Base-by-base conservation (phyloP, 371 early-diverging fungal species). In the Rhizopus delemar region DNA sequence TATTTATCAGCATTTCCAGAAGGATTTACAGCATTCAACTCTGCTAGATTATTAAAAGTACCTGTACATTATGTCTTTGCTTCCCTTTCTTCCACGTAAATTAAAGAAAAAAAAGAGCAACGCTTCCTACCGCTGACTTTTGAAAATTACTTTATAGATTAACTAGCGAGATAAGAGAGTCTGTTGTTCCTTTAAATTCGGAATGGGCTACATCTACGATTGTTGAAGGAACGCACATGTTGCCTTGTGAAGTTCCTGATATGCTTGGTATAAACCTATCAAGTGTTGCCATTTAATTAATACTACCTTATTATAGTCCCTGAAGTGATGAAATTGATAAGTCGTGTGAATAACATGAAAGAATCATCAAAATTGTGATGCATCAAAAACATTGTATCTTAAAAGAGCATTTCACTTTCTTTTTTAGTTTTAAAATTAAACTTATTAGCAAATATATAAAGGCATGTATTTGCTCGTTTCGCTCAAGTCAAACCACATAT, bases 151-250 rank as follows among this genome's bases (percentile, higher is more conserved):
- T 35, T 34, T 60, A n/a, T 53, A 69, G 65, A 9, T 13, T 61
- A n/a, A 32, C 29, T 5, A 57, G 41, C 8, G 62, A 65, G 1
- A 51, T 56, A 13, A 45, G 51, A 2, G 51, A 43, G 12, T 9
- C 13, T 9, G 50, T 66, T 2, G 28, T 2, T 12, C 46, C 38
- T 7, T 46, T 53, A 28, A 61, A 63, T 12, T 33, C 5, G 8
- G 29, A 57, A 29, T 39, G 41, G 8, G 58, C 57, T 8, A 66
- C 69, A 13, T 15, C 68, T 5, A 54, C 54, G 3, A 57, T 63
- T 56, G 56, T 77, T 3, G 58, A 67, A 33, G 77, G 77, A 1
- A 53, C 70, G 2, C 77, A 77, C 29, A 69, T 74, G 69, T 65
- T 72, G 4, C 72, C 72, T 16, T 52, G 52, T 22, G 77, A 77